These are phyloP conservation scores for Rhododendron vialii DNA, from an alignment of 148 eudicot species.

Conservation along the genomic window DNA sequence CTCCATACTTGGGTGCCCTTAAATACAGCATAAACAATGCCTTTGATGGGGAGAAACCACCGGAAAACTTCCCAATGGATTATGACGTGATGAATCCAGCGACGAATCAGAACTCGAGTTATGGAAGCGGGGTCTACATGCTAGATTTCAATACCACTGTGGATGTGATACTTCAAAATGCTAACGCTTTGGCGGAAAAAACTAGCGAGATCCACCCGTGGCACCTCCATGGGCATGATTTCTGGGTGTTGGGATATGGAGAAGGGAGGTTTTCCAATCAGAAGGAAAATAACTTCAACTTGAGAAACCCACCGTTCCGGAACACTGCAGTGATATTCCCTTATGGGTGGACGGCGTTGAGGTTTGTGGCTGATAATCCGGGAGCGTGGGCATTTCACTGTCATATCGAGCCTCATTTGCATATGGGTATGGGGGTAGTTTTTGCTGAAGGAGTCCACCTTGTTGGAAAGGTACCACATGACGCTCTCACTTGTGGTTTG, in stretches of 20 bases:
- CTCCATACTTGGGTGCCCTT: conserved; percentile 69
- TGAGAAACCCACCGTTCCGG: conserved; percentile 68
- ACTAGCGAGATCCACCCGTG: conserved; percentile 80
- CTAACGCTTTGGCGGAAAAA: conserved; percentile 43
- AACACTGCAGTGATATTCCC: conserved; percentile 77
- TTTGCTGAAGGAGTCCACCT: conserved; percentile 48
- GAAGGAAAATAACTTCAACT: conserved; percentile 49
- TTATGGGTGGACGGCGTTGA: conserved; percentile 76
- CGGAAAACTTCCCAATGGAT: conserved; percentile 28
- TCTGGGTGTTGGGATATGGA: conserved; percentile 91
- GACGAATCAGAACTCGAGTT: conserved; percentile 38
- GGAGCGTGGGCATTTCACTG: conserved; percentile 96
- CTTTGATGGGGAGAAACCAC: conserved; percentile 36
- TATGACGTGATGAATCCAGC: conserved; percentile 51
- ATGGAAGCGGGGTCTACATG: conserved; percentile 55
- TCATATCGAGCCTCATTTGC: conserved; percentile 89
- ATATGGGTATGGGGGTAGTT: conserved; percentile 95
- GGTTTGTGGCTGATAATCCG: conserved; percentile 82
- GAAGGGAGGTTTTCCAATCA: conserved; percentile 51
- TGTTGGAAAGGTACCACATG: conserved; percentile 44
- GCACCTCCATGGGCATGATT: conserved; percentile 92
- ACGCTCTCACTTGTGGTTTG: conserved; percentile 66
- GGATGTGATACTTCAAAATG: conserved; percentile 76
- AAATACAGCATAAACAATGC: conserved; percentile 29
- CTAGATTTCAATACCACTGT: conserved; percentile 38